Evolutionary conservation across 495 filamentous ascomycete species (phyloP), one percentile per base, ranked within the genome.

Genomic region (Lineolata rhizophorae): DNA sequence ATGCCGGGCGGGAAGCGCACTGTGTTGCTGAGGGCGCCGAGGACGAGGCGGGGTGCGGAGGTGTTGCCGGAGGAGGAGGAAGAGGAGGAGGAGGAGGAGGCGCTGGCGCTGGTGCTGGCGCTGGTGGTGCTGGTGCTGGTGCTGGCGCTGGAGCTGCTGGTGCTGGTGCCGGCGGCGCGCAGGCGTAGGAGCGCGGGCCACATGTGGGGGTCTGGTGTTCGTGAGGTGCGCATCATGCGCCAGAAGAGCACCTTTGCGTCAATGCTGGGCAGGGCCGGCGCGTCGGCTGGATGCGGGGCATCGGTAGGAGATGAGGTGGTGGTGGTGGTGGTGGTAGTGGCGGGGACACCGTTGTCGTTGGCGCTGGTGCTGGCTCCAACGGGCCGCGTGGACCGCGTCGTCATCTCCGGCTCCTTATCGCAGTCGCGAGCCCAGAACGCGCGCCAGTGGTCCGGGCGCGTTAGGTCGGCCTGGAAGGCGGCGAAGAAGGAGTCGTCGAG

Each of bases 21-120:
- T 0, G 90, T 94, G 49, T 97, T 97, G 36, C 71, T 79, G 32
- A 95, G 52, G 4, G 84, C 87, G 0, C 70, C 84, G 14, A 95
- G 49, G 20, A 85, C 62, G 42, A 72, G 82, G 35, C 57, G 52
- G n/a, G n/a, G n/a, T n/a, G n/a, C n/a, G n/a, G n/a, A n/a, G n/a
- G n/a, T n/a, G n/a, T n/a, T n/a, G n/a, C n/a, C n/a, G n/a, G n/a
- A n/a, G n/a, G n/a, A n/a, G n/a, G n/a, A n/a, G n/a, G n/a, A n/a
- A n/a, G n/a, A n/a, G n/a, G n/a, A n/a, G n/a, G n/a, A n/a, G n/a
- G n/a, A n/a, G n/a, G n/a, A n/a, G n/a, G n/a, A n/a, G n/a, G n/a
- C n/a, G n/a, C n/a, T n/a, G n/a, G n/a, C n/a, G n/a, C n/a, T n/a
- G n/a, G n/a, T n/a, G n/a, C n/a, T n/a, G n/a, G n/a, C n/a, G n/a